These are phyloP conservation scores for Triangularia setosa DNA, from an alignment of 2,329 filamentous ascomycete species.

Conservation along the genomic window DNA sequence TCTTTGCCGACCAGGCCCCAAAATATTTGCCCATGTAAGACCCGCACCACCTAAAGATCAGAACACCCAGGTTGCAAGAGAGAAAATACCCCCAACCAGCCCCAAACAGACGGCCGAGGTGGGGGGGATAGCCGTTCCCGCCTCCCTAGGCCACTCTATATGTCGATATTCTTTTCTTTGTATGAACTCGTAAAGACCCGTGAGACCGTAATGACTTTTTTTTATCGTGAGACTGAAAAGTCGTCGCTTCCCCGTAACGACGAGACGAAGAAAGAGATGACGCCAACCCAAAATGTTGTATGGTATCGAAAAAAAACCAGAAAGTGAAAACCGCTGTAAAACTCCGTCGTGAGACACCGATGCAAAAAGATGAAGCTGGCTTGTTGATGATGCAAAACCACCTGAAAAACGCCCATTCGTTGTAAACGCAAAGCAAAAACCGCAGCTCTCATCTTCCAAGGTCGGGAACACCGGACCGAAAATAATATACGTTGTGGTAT, in stretches of 20 bases:
- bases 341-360: constrained; percentile 48
- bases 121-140: neutral
- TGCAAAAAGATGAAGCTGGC: constrained; percentile 36
- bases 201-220: constrained; percentile 39
- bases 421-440: constrained; percentile 22
- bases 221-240: constrained; percentile 35
- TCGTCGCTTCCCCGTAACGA: constrained; percentile 34
- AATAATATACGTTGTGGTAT: constrained; percentile 28
- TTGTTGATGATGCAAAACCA: constrained; percentile 38
- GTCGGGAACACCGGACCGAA: constrained; percentile 35
- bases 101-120: constrained; percentile 1
- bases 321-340: constrained; percentile 32
- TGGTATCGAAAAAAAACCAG: constrained; percentile 31
- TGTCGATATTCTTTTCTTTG: constrained; percentile 45
- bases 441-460: constrained; percentile 40
- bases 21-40: constrained; percentile 32
- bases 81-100: neutral
- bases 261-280: constrained; percentile 28
- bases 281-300: constrained; percentile 27
- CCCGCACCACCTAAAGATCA: constrained; percentile 21
- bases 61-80: constrained; percentile 24
- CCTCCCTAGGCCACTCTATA: constrained; percentile 45
- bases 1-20: constrained; percentile 26
- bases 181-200: constrained; percentile 45
- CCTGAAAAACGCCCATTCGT: constrained; percentile 39